These are phyloP conservation scores for Zostera marina DNA, from an alignment of 116 monocot genomes.

Conservation along the genomic window DNA sequence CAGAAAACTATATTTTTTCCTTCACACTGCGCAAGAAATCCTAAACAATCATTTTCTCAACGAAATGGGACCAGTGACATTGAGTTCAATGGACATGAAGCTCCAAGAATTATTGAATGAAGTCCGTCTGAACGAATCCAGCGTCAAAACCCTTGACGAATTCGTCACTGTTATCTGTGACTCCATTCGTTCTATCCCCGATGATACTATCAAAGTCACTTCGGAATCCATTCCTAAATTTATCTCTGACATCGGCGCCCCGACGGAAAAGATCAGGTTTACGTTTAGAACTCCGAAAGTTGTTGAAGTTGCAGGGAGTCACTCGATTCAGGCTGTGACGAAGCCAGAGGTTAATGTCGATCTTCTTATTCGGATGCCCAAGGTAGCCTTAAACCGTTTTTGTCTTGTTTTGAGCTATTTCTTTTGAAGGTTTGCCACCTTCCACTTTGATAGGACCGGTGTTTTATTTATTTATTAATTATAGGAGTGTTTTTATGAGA, in stretches of 20 bases:
- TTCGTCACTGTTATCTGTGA: conserved; percentile 6
- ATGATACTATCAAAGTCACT: not conserved
- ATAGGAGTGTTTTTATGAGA: conserved; percentile 39
- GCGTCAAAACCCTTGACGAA: conserved; percentile 8
- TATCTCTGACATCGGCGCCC: conserved; percentile 11
- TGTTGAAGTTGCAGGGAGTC: conserved; percentile 48
- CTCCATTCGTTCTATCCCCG: conserved; percentile 10
- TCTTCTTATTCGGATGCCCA: conserved; percentile 73
- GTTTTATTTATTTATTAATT: not conserved
- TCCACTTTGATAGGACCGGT: not conserved
- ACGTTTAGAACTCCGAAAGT: conserved; percentile 21
- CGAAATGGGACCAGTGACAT: conserved; percentile 1
- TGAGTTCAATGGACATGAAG: conserved; percentile 10
- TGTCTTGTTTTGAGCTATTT: not conserved
- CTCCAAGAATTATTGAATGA: conserved; percentile 12
- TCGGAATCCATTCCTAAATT: conserved; percentile 6
- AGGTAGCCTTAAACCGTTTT: conserved; percentile 19
- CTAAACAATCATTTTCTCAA: too few relatives aligned
- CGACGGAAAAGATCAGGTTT: conserved; percentile 8
- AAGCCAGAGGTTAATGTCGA: conserved; percentile 74
- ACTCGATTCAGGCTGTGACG: conserved; percentile 31
- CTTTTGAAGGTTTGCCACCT: not conserved
- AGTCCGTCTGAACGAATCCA: conserved; percentile 5
- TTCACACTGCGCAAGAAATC: too few relatives aligned
- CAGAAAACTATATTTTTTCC: too few relatives aligned